Evolutionary conservation across 805 yeast genomes (phyloP).

Genomic region (Clavispora fructus): DNA sequence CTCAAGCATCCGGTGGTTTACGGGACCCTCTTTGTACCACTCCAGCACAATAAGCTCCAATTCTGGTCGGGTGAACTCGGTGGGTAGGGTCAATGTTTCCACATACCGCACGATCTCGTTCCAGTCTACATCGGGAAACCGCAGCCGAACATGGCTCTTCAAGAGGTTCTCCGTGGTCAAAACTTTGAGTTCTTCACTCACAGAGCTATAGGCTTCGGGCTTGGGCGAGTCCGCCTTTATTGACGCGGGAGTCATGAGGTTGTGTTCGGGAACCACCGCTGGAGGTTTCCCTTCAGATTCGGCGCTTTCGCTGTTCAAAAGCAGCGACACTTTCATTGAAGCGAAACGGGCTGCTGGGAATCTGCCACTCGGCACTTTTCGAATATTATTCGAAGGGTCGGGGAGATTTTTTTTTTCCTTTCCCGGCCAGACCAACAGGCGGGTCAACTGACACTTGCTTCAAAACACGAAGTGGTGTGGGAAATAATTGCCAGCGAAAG

Average conservation of each 20-base stretch:
- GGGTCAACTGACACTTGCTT: neutral
- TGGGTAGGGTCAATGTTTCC: neutral
- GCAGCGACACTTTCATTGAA: neutral
- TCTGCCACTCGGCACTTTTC: too few relatives aligned
- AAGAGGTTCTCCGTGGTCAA: neutral
- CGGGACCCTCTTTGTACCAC: constrained; percentile 9
- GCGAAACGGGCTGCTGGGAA: neutral
- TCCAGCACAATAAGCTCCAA: constrained; percentile 12
- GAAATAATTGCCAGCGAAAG: neutral
- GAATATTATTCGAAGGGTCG: too few relatives aligned
- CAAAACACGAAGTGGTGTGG: neutral
- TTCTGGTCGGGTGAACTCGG: constrained; percentile 10
- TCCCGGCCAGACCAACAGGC: neutral
- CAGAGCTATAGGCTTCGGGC: neutral
- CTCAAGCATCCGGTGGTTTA: constrained; percentile 9
- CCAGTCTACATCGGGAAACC: constrained; percentile 6
- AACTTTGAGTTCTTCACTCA: neutral
- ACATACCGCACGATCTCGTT: constrained; percentile 2
- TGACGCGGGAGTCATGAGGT: neutral
- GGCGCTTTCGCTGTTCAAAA: neutral
- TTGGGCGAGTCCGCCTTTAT: neutral
- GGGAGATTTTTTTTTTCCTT: too few relatives aligned
- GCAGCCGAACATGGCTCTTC: constrained; percentile 1
- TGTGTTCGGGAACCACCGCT: neutral
- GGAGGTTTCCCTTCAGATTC: neutral